Evolutionary conservation across 2,329 filamentous ascomycete species (phyloP), one percentile per base, ranked within the genome.

Genomic region (Scorias spongiosa): DNA sequence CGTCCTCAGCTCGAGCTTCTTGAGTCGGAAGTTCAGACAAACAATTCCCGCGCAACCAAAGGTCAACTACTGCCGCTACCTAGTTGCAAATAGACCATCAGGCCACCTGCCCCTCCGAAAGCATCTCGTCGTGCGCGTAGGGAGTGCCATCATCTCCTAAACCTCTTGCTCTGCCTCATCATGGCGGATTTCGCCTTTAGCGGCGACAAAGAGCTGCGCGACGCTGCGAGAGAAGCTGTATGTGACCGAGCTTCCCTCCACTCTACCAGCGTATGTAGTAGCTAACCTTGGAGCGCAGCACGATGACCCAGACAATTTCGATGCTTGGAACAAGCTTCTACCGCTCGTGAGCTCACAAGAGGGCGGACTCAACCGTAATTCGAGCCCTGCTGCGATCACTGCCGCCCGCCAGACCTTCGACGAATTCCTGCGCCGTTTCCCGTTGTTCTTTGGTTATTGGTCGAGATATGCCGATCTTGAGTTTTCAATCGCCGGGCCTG

Each of bases 401-500:
- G 81, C 86, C 10, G 81, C 87, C 44, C 82, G 91, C 64, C 79
- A 84, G 62, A 78, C 84, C 49, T 96, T 93, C 68, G 88, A 98
- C 62, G 78, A 83, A 40, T 93, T 98, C 59, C 80, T 98, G 17
- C 77, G 84, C 48, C 95, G 94, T 60, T 98, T 95, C 52, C 91
- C 91, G 2, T 74, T 96, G 10, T 77, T 96, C 34, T 98, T 96
- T 57, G 91, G 89, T 42, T 98, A 96, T 69, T 98, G 91, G 91
- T 96, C 96, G 70, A 96, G 95, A 63, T 98, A 96, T 72, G 91
- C 91, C 58, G 89, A 96, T 57, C 74, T 93, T 50, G 91, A 98
- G 60, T 98, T 98, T 67, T 87, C 87, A 42, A 94, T 98, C 51
- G 87, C 87, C 4, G 91, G 91, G 14, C 93, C 91, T 5, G 91